Percentiles rank a stretch among this genome's conserved stretches.
phyloP scores from a whole-genome alignment of 148 eudicot species.

The Spergularia marina region DNA sequence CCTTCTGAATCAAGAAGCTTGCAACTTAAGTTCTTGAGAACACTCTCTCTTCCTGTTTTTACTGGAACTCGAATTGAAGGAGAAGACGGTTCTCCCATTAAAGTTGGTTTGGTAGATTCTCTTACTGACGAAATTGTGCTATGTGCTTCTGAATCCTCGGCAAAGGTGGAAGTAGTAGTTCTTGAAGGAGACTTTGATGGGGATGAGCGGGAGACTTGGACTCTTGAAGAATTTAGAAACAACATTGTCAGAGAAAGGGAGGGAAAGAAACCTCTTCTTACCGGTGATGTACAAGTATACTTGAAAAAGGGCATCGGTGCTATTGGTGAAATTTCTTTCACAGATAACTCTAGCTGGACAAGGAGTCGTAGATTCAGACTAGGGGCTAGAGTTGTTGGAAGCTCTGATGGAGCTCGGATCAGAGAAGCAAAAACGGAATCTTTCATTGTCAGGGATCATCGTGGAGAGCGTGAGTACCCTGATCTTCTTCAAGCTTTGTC shows the following conservation, averaged over 20 bases:
- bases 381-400: conserved; percentile 63
- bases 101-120: conserved; percentile 63
- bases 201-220: conserved; percentile 66
- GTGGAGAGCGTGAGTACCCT: conserved; percentile 68
- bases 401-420: conserved; percentile 47
- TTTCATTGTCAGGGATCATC: conserved; percentile 79
- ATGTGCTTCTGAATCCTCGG: conserved; percentile 52
- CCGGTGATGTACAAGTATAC: conserved; percentile 48
- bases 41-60: conserved; percentile 81
- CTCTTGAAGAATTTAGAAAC: conserved; percentile 61
- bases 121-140: conserved; percentile 44
- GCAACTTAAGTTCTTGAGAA: conserved; percentile 54
- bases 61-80: conserved; percentile 96
- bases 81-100: conserved; percentile 58
- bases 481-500: neutral
- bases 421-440: conserved; percentile 78
- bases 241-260: conserved; percentile 78
- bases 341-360: conserved; percentile 82
- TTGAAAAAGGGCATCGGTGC: conserved; percentile 60
- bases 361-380: conserved; percentile 76
- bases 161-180: conserved; percentile 73
- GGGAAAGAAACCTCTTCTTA: conserved; percentile 70
- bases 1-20: conserved; percentile 59
- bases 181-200: conserved; percentile 79
- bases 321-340: conserved; percentile 62